Base-by-base conservation (phyloP, 2,329 filamentous ascomycete genomes). In the Pochonia chlamydosporia region DNA sequence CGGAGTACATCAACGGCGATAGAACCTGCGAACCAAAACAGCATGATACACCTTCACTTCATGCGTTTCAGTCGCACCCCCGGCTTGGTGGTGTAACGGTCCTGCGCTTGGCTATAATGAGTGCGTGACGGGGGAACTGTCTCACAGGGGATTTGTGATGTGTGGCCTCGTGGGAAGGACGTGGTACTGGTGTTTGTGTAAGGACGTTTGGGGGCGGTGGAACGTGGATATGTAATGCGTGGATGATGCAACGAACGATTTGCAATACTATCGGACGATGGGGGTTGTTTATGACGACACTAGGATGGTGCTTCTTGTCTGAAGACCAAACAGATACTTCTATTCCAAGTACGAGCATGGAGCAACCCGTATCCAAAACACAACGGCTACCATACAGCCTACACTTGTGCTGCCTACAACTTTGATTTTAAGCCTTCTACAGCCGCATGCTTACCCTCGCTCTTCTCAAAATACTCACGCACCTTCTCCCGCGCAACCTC, bases 401-500 rank as follows among this genome's bases (percentile, higher is more conserved):
- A 11, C 4, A 13, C 16, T 14, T 20, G 18, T 7, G 11, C 3
- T 20, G 10, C 23, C 54, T 62, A 81, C 47, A 82, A 56, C 62
- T 79, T 81, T 4, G 77, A 67, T 64, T 78, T 81, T 14, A 72
- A 64, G 54, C 68, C 72, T n/a, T 78, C 75, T 21, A 74, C 68
- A 20, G 66, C 67, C 36, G 59, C 60, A 52, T 77, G 73, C 36
- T 57, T 59, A 5, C 56, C 60, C 3, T 69, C 71, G 52, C 63
- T 73, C 44, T 71, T 63, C 58, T 71, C 68, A 62, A 95, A 96
- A 66, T 95, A 96, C 67, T 87, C 82, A 59, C 71, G 76, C 3
- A 95, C 78, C 64, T 82, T 85, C 33, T 58, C 70, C 65, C 83
- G 81, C 40, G 89, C 90, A 47, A 88, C 81, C 18, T 85, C 81